A percentile compares a stretch with the other conserved stretches of the same genome.
Conservation (phyloP, 768 basidiomycete genomes). For the Heimioporus sp. region DNA sequence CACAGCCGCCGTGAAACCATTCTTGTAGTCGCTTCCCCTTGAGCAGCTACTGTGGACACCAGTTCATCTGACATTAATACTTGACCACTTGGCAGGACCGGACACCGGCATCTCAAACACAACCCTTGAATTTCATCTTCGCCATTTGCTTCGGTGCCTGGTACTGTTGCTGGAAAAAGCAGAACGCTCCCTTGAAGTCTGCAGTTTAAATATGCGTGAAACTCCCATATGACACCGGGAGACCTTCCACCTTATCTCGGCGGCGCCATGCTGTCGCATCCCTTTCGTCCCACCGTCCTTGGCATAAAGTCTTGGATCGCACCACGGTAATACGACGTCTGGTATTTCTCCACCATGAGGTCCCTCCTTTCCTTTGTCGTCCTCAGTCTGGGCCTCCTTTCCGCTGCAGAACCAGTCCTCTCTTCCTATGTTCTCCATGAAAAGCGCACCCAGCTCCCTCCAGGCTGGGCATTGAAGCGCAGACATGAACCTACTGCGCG, state of each 20-base stretch:
- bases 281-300: slow-evolving; percentile 6
- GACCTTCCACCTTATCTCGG: neutral
- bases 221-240: neutral
- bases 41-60: neutral
- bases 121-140: neutral
- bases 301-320: slow-evolving; percentile 8
- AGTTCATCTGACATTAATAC: neutral
- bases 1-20: too few species aligned
- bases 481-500: slow-evolving; percentile 31
- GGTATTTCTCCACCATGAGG: slow-evolving; percentile 8
- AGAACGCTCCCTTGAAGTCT: neutral
- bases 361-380: slow-evolving; percentile 14
- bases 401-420: slow-evolving; percentile 14
- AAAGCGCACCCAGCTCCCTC: slow-evolving; percentile 34
- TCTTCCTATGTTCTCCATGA: slow-evolving; percentile 37
- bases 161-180: neutral
- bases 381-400: slow-evolving; percentile 16
- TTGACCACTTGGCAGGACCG: neutral
- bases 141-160: neutral
- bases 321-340: neutral
- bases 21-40: too few species aligned
- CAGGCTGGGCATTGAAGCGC: slow-evolving; percentile 37
- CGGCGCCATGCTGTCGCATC: slow-evolving; percentile 7
- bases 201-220: neutral
- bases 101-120: neutral